Evolutionary conservation across 2,329 filamentous ascomycete species (phyloP).

Genomic region (Chaetomiaceae sp.): DNA sequence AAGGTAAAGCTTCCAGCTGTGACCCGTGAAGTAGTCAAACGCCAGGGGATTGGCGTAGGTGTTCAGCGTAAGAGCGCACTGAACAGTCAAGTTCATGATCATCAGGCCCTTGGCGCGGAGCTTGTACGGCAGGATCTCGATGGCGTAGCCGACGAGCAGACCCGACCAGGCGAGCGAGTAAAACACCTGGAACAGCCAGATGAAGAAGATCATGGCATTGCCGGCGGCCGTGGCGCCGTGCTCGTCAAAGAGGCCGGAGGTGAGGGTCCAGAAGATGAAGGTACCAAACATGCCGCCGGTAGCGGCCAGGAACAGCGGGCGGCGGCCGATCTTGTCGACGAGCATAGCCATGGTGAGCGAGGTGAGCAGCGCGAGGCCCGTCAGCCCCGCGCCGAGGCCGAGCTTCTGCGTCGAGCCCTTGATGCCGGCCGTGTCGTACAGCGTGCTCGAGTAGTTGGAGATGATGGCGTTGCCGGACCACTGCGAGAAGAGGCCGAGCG

Average conservation of each 20-base stretch:
- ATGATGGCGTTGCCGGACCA: constrained; percentile 58
- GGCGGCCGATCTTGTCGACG: constrained; percentile 51
- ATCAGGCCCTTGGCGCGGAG: constrained; percentile 49
- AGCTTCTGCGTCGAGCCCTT: constrained; percentile 41
- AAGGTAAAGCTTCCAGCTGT: constrained; percentile 52
- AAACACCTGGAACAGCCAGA: constrained; percentile 39
- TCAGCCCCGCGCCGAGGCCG: constrained; percentile 46
- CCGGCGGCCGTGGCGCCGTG: constrained; percentile 33
- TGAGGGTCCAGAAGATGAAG: constrained; percentile 48
- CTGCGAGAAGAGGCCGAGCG: constrained; percentile 56
- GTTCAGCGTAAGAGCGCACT: constrained; percentile 52
- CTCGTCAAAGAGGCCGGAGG: constrained; percentile 43
- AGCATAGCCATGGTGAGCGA: constrained; percentile 49
- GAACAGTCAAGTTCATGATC: constrained; percentile 54
- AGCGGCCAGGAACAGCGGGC: constrained; percentile 49
- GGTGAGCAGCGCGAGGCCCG: constrained; percentile 48
- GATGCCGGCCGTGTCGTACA: constrained; percentile 52
- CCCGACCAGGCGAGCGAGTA: constrained; percentile 56
- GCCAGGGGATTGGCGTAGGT: constrained; percentile 51
- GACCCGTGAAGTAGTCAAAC: constrained; percentile 42
- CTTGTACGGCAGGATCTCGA: constrained; percentile 49
- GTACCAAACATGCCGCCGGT: constrained; percentile 44
- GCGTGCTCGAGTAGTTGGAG: constrained; percentile 52
- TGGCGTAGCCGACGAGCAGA: constrained; percentile 50
- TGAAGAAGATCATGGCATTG: constrained; percentile 42